phyloP scores from a whole-genome alignment of 2,329 filamentous ascomycete species.

The Septoria petroselini region DNA sequence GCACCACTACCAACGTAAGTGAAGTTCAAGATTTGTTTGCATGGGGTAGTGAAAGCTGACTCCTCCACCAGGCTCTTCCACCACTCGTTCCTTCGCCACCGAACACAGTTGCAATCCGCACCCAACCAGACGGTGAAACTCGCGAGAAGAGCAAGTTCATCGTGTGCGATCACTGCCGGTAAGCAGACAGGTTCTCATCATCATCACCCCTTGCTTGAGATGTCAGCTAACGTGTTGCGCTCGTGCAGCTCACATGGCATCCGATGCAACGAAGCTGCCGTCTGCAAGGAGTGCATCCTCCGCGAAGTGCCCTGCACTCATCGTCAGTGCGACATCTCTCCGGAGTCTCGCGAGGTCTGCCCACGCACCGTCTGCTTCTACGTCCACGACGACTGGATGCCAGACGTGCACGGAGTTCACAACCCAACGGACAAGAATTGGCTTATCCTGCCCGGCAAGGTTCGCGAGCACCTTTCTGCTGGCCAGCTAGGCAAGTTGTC shows the following conservation, averaged over 20 bases:
- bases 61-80: conserved; percentile 5
- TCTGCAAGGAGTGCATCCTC: conserved; percentile 24
- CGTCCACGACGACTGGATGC: conserved; percentile 25
- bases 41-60: neutral
- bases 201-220: neutral
- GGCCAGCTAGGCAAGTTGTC: conserved; percentile 15
- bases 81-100: neutral
- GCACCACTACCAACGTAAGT: conserved; percentile 2
- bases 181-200: neutral
- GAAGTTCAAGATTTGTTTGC: neutral
- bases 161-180: conserved; percentile 26
- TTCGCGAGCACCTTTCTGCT: conserved; percentile 19
- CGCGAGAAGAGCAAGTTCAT: conserved; percentile 16
- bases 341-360: conserved; percentile 17
- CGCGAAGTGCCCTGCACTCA: conserved; percentile 23
- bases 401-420: conserved; percentile 22
- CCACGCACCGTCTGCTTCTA: conserved; percentile 25
- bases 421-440: conserved; percentile 20
- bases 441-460: conserved; percentile 22
- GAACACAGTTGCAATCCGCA: neutral
- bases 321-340: conserved; percentile 20
- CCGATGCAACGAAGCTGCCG: conserved; percentile 26
- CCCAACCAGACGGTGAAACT: conserved; percentile 5
- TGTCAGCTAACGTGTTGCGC: conserved; percentile 2
- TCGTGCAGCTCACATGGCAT: conserved; percentile 21